Conservation (phyloP, 2,329 filamentous ascomycete species). For the Pleoardoris graminearum region DNA sequence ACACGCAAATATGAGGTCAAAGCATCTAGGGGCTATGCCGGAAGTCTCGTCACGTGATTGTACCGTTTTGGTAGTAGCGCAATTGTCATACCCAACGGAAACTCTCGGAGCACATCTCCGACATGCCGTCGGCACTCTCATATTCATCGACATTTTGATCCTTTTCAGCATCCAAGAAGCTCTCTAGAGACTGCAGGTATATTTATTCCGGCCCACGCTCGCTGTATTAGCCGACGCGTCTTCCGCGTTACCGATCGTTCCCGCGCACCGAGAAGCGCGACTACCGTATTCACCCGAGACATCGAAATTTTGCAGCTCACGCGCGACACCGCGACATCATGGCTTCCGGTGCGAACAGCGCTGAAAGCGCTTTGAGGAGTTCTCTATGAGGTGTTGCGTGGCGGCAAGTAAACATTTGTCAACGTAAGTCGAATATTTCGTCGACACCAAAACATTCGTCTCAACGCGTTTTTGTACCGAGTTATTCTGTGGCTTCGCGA, state of each 20-base stretch:
- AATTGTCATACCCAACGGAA: background rate
- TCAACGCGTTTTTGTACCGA: too few relatives aligned
- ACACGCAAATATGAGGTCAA: too few relatives aligned
- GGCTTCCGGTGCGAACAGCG: slow-evolving; percentile 16
- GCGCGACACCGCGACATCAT: slow-evolving; percentile 12
- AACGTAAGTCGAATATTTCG: slow-evolving; percentile 11
- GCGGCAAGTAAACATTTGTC: background rate
- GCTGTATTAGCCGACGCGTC: slow-evolving; percentile 2
- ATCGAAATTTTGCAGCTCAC: slow-evolving; percentile 15
- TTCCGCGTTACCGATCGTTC: slow-evolving; percentile 16
- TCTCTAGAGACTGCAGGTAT: background rate
- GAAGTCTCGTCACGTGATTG: too few relatives aligned
- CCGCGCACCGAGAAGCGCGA: slow-evolving; percentile 7
- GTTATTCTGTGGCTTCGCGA: too few relatives aligned
- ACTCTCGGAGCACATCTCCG: background rate
- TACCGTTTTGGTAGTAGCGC: background rate
- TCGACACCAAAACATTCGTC: too few relatives aligned
- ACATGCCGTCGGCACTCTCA: background rate
- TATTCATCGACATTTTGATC: background rate
- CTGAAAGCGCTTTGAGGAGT: slow-evolving; percentile 5
- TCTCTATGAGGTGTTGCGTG: slow-evolving; percentile 11
- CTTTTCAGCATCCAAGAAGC: background rate
- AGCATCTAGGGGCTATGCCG: too few relatives aligned
- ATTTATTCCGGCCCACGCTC: background rate
- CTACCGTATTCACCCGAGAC: slow-evolving; percentile 21